Percentiles rank a stretch among this genome's conserved stretches.
phyloP scores from a whole-genome alignment of 1,139 yeast species.

The Debaryomyces udenii region DNA sequence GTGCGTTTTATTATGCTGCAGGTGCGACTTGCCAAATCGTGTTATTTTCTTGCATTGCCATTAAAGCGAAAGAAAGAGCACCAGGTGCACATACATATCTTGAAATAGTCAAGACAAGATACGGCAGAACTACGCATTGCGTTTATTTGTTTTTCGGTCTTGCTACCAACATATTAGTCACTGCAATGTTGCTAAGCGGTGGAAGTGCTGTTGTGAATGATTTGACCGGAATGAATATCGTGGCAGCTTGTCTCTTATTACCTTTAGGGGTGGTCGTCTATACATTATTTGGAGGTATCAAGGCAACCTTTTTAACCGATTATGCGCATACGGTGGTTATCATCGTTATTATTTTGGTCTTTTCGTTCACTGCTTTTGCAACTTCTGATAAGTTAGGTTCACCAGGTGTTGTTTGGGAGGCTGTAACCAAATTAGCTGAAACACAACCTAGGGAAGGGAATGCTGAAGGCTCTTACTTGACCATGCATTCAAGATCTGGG shows the following conservation, averaged over 20 bases:
- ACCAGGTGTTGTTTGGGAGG: constrained; percentile 78
- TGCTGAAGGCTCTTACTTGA: constrained; percentile 74
- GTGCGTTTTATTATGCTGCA: constrained; percentile 54
- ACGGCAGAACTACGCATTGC: constrained; percentile 61
- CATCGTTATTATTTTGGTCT: constrained; percentile 60
- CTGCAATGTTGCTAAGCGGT: constrained; percentile 85
- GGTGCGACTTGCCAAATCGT: constrained; percentile 59
- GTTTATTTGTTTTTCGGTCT: constrained; percentile 77
- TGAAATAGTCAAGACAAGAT: constrained; percentile 55
- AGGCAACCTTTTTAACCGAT: constrained; percentile 88
- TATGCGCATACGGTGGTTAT: constrained; percentile 74
- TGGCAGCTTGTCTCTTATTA: constrained; percentile 77
- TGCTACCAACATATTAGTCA: constrained; percentile 84
- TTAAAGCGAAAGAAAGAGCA: constrained; percentile 58
- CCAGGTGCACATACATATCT: constrained; percentile 62
- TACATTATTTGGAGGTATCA: constrained; percentile 86
- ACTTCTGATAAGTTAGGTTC: constrained; percentile 68
- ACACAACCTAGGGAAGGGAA: constrained; percentile 71
- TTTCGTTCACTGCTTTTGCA: constrained; percentile 68
- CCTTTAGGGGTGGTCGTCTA: constrained; percentile 84
- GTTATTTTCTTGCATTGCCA: constrained; percentile 54
- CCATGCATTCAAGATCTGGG: constrained; percentile 76
- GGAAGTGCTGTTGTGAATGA: constrained; percentile 80
- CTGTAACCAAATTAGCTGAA: constrained; percentile 58
- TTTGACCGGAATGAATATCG: constrained; percentile 80